A percentile compares a stretch with the other conserved stretches of the same genome.
phyloP scores from a whole-genome alignment of 106 monocot species.

The Dioscorea dumetorum region DNA sequence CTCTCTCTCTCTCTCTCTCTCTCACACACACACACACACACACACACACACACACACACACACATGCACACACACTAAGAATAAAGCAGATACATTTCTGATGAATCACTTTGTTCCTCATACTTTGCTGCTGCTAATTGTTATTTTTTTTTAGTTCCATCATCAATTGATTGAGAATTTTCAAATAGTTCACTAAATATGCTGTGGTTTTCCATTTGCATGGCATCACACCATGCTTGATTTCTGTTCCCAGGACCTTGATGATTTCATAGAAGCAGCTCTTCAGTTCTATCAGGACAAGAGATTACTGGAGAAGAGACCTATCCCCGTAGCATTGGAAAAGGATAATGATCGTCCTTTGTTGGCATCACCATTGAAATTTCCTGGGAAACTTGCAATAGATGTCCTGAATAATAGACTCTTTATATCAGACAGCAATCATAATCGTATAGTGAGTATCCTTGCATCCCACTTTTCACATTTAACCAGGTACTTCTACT shows the following conservation, averaged over 20 bases:
- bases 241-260: conserved; percentile 73
- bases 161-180: no score
- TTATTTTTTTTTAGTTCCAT: no score
- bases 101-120: no score
- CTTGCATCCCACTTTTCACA: background rate
- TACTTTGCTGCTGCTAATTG: no score
- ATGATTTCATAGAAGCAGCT: conserved; percentile 80
- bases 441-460: conserved; percentile 88
- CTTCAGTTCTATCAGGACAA: conserved; percentile 80
- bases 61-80: no score
- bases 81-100: no score
- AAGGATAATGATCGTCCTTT: conserved; percentile 57
- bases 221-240: background rate
- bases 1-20: no score
- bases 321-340: conserved; percentile 73
- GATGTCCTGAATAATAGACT: conserved; percentile 78
- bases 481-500: background rate
- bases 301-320: conserved; percentile 45
- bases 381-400: conserved; percentile 84
- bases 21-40: no score
- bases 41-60: no score
- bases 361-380: conserved; percentile 69
- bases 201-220: no score
- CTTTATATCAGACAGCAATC: conserved; percentile 97
- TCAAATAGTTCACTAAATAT: no score